These are phyloP conservation scores for Gymnopus androsaceus DNA, from an alignment of 1,284 basidiomycete genomes.

Conservation along the genomic window DNA sequence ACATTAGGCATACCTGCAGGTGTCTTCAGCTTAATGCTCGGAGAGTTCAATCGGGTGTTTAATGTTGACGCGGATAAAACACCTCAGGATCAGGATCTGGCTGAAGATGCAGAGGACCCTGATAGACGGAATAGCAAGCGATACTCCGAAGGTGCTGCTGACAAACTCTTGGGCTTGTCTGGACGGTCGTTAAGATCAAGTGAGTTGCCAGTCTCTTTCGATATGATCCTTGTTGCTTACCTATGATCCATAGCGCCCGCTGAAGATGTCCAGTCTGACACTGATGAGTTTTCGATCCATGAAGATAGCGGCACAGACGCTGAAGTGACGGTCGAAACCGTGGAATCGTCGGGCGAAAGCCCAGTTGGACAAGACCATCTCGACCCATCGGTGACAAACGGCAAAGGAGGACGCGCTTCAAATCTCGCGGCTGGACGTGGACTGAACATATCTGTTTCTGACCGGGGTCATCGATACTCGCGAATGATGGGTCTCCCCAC, in stretches of 20 bases:
- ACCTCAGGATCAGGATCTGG: conserved; percentile 36
- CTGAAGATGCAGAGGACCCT: conserved; percentile 24
- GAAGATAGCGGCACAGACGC: conserved; percentile 73
- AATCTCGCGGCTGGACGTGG: conserved; percentile 68
- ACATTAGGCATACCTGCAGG: conserved; percentile 94
- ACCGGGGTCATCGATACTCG: conserved; percentile 61
- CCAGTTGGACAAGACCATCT: conserved; percentile 32
- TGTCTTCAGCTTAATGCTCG: conserved; percentile 90
- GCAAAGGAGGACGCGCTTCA: conserved; percentile 47
- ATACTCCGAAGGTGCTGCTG: conserved; percentile 78
- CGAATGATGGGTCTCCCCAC: conserved; percentile 62
- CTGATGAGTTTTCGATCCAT: conserved; percentile 57
- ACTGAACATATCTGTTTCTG: conserved; percentile 60
- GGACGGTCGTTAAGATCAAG: conserved; percentile 67
- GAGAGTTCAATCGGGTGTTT: conserved; percentile 88
- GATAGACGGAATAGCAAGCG: conserved; percentile 74
- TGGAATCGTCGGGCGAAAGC: conserved; percentile 54
- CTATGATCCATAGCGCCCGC: conserved; percentile 39
- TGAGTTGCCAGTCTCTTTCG: conserved; percentile 20
- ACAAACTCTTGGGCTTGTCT: conserved; percentile 71
- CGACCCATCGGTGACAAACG: conserved; percentile 40
- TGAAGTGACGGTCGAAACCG: conserved; percentile 50
- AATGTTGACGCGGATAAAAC: conserved; percentile 62
- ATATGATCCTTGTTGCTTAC: conserved; percentile 24
- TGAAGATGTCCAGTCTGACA: conserved; percentile 69